Evolutionary conservation across 352 stramenopile genomes (phyloP).

Genomic region (Globisporangium perplexum): DNA sequence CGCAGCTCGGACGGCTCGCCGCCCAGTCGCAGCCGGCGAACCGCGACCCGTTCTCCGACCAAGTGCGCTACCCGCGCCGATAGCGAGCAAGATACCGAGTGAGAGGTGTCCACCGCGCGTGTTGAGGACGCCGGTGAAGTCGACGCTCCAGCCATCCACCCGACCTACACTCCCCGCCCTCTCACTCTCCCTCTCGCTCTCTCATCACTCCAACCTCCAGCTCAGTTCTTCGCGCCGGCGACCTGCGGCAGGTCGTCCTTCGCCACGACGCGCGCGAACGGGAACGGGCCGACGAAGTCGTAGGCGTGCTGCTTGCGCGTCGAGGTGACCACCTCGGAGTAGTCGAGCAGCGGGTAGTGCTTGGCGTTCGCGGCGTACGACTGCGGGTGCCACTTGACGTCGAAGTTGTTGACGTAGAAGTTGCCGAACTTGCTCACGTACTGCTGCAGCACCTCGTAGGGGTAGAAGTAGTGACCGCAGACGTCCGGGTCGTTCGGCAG

Average conservation of each 20-base stretch:
- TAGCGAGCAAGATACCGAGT: not conserved
- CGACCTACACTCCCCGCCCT: no score
- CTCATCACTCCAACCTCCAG: no score
- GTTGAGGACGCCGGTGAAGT: no score
- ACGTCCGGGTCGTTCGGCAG: conserved; percentile 56
- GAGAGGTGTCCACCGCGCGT: no score
- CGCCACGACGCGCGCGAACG: conserved; percentile 53
- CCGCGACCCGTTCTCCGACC: conserved; percentile 40
- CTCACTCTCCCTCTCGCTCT: no score
- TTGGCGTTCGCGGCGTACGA: conserved; percentile 54
- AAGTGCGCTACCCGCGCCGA: conserved; percentile 33
- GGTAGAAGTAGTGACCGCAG: conserved; percentile 73
- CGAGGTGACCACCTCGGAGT: conserved; percentile 48
- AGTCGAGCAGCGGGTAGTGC: conserved; percentile 47
- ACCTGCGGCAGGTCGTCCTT: conserved; percentile 18
- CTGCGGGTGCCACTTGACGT: conserved; percentile 59
- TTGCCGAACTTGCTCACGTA: conserved; percentile 51
- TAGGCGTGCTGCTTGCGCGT: conserved; percentile 65
- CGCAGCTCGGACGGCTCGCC: conserved; percentile 46
- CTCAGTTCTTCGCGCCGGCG: not conserved
- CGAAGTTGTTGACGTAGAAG: conserved; percentile 73
- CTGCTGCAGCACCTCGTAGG: conserved; percentile 56
- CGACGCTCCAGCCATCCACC: no score
- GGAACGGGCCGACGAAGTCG: conserved; percentile 59
- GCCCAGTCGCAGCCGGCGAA: conserved; percentile 24